phyloP scores from a whole-genome alignment of 208 protist species.

The Trichomonas gallinae region DNA sequence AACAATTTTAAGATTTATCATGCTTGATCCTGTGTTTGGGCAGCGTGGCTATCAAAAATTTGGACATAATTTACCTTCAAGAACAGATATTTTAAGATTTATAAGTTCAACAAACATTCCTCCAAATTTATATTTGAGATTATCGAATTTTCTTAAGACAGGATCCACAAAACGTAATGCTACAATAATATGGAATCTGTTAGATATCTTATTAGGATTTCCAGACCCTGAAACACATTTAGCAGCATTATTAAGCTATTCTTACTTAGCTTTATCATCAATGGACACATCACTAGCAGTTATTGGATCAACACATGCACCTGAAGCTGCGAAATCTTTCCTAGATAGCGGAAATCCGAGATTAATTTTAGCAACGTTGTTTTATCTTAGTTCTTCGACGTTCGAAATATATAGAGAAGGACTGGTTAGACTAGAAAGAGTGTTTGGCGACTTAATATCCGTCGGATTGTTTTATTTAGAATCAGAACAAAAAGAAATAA shows the following conservation, averaged over 20 bases:
- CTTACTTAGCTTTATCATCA: background rate
- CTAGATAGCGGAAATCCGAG: background rate
- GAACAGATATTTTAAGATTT: background rate
- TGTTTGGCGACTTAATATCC: background rate
- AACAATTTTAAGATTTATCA: background rate
- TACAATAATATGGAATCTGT: background rate
- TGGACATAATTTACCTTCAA: background rate
- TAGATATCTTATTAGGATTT: background rate
- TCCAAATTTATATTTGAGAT: background rate
- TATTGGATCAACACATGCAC: background rate
- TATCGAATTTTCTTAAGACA: background rate
- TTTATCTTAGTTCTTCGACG: background rate
- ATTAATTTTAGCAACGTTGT: background rate
- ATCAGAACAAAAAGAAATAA: background rate
- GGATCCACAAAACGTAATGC: background rate
- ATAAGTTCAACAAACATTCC: background rate
- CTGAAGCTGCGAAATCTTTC: background rate
- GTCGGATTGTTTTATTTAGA: background rate
- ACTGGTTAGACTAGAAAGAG: background rate
- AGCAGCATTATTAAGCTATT: background rate
- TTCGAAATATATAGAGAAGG: background rate
- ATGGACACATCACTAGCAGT: background rate
- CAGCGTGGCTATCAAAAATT: background rate
- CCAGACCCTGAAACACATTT: background rate
- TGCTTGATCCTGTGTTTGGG: background rate